Conservation (phyloP, 805 yeast genomes). For the Metschnikowia lachancei region DNA sequence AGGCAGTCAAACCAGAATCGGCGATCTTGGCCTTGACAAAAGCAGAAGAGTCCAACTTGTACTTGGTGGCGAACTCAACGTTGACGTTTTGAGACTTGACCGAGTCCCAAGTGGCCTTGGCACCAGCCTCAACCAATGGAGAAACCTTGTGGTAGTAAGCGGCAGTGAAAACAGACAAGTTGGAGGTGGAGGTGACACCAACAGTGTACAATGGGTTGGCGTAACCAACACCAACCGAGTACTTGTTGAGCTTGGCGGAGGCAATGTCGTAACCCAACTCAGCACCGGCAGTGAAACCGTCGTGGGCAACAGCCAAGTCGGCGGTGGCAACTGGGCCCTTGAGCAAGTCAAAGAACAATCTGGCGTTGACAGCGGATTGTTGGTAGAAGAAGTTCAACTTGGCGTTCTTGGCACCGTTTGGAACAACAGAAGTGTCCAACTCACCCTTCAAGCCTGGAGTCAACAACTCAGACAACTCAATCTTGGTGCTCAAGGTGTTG, state of each 20-base stretch:
- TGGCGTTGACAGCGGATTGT: slow-evolving; percentile 90
- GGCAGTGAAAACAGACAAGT: slow-evolving; percentile 86
- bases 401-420: slow-evolving; percentile 81
- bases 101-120: slow-evolving; percentile 94
- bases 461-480: slow-evolving; percentile 86
- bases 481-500: slow-evolving; percentile 86
- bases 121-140: slow-evolving; percentile 92
- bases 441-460: slow-evolving; percentile 95
- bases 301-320: slow-evolving; percentile 92
- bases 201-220: slow-evolving; percentile 82
- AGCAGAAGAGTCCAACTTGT: slow-evolving; percentile 80
- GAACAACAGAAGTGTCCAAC: slow-evolving; percentile 81
- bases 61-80: slow-evolving; percentile 95
- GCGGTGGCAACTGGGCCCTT: slow-evolving; percentile 96
- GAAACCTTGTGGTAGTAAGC: slow-evolving; percentile 96
- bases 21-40: slow-evolving; percentile 96
- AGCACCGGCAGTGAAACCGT: slow-evolving; percentile 95
- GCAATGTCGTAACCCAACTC: slow-evolving; percentile 95
- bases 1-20: slow-evolving; percentile 90
- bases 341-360: slow-evolving; percentile 90
- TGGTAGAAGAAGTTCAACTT: slow-evolving; percentile 86
- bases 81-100: slow-evolving; percentile 77
- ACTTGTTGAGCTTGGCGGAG: slow-evolving; percentile 88
- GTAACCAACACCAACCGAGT: slow-evolving; percentile 93
- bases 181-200: slow-evolving; percentile 79